Base-by-base conservation (phyloP, 768 basidiomycete genomes). In the Boletales sp. region DNA sequence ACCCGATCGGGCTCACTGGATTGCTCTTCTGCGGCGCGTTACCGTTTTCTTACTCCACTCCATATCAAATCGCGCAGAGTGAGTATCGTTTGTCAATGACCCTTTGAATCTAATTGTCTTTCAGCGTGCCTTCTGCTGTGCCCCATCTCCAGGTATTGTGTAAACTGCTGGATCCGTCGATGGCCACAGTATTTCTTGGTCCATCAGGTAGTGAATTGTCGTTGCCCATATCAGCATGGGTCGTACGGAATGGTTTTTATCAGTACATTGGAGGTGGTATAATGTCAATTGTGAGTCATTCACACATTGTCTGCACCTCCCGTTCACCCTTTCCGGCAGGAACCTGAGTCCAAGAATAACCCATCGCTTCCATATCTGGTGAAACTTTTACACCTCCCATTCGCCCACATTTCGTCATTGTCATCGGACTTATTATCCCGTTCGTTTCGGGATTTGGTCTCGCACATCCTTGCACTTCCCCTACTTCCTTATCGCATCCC, bases 401-500 rank as follows among this genome's bases (percentile, higher is more conserved):
- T 68, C 21, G 34, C 32, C 8, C 50, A 47, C 27, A 27, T 60
- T 30, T 17, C 58, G 8, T 79, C 64, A 38, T 77, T 74, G 19
- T 68, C 61, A 11, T 54, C 54, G 27, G 21, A 32, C 14, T 64
- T 60, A 40, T 24, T 65, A 7, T 27, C 24, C 7, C 56, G 53
- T 52, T 64, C 73, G 38, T 59, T 85, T 14, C 54, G 66, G 29
- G 60, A 66, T 15, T 58, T 87, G 27, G 56, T 88, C 46, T 61
- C 71, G 14, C 66, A 72, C 52, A 80, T 94, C 47, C 73, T 95
- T 50, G 77, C 84, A 2, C 73, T 94, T 39, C 87, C 89, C 0
- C 70, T 91, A 0, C 76, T 97, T 0, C 91, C 90, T 1, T 86
- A 89, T 65, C 86, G 82, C 8, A 72, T 87, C 40, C 86, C 81